Percentiles rank a stretch among this genome's conserved stretches.
Evolutionary conservation across 805 yeast genomes (phyloP).

Genomic region (Kuraishia ogatae): DNA sequence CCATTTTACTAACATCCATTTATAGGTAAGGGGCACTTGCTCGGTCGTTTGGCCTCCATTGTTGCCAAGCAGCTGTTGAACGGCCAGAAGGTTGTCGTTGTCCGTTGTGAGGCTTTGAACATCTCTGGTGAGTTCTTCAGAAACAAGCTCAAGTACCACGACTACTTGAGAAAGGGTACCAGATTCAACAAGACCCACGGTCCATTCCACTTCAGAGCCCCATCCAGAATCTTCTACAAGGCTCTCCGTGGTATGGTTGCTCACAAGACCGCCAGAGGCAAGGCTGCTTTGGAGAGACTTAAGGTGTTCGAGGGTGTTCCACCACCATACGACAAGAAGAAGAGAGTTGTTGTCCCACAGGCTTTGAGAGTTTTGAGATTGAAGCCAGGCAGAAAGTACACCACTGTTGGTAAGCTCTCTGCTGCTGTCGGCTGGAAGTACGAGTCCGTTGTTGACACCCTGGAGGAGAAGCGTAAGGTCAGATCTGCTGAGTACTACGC

Average conservation of each 20-base stretch:
- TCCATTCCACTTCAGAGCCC: constrained; percentile 99
- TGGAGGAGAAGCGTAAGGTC: constrained; percentile 99
- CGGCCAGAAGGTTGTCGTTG: constrained; percentile 97
- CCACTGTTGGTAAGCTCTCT: constrained; percentile 94
- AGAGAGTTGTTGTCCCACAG: constrained; percentile 99
- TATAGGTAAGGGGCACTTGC: constrained; percentile 92
- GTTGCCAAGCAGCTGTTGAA: constrained; percentile 97
- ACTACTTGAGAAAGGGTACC: constrained; percentile 98
- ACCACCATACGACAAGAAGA: constrained; percentile 99
- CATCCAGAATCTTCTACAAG: constrained; percentile 99
- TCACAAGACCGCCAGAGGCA: constrained; percentile 99
- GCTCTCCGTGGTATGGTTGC: constrained; percentile 99
- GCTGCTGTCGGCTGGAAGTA: constrained; percentile 99
- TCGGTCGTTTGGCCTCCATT: constrained; percentile 98
- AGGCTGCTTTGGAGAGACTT: constrained; percentile 98
- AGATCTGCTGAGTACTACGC: constrained; percentile 98
- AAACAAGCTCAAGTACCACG: constrained; percentile 99
- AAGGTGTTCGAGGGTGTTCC: constrained; percentile 99
- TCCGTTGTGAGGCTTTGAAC: constrained; percentile 96
- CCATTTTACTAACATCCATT: constrained; percentile 5
- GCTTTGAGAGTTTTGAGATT: constrained; percentile 98
- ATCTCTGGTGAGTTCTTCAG: constrained; percentile 99
- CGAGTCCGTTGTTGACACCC: constrained; percentile 94
- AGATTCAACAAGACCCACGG: constrained; percentile 98
- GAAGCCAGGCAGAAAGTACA: constrained; percentile 99